phyloP scores from a whole-genome alignment of 371 early-diverging fungal species.

The Amoeboaphelidium protococcarum region DNA sequence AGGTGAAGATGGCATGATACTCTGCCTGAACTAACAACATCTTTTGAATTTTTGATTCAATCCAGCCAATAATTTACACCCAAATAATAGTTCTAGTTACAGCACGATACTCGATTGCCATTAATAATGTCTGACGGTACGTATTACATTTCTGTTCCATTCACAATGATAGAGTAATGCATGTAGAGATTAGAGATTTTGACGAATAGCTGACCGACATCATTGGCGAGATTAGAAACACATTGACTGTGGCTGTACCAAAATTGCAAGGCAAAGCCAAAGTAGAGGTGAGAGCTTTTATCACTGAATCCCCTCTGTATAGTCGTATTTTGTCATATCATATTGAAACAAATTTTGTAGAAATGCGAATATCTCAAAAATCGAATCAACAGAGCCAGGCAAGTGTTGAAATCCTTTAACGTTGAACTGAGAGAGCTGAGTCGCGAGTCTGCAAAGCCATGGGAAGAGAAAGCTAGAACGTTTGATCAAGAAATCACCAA shows the following conservation, averaged over 20 bases:
- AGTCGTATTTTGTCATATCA: not conserved
- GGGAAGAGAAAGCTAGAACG: slow-evolving; percentile 10
- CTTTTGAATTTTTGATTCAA: too few relatives aligned
- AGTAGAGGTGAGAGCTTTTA: slow-evolving; percentile 10
- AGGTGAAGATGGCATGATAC: too few relatives aligned
- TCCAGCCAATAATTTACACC: too few relatives aligned
- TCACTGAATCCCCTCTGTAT: not conserved
- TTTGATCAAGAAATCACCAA: slow-evolving; percentile 14
- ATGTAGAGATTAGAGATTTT: slow-evolving; percentile 25
- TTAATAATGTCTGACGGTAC: too few relatives aligned
- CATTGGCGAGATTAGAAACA: slow-evolving; percentile 10
- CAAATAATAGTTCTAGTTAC: too few relatives aligned
- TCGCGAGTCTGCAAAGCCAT: slow-evolving; percentile 4
- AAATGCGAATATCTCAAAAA: slow-evolving; percentile 23
- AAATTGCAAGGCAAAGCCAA: slow-evolving; percentile 17
- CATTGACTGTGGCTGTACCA: slow-evolving; percentile 16
- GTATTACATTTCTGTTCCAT: too few relatives aligned
- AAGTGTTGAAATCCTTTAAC: slow-evolving; percentile 18
- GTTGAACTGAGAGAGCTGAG: slow-evolving; percentile 20
- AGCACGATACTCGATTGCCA: too few relatives aligned
- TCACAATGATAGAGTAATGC: too few relatives aligned
- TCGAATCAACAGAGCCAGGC: slow-evolving; percentile 18
- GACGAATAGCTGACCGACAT: slow-evolving; percentile 23
- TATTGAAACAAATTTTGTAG: slow-evolving; percentile 7
- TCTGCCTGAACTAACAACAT: too few relatives aligned